Evolutionary conservation across 2,329 filamentous ascomycete species (phyloP).

Genomic region (Paradendryphiella salina): DNA sequence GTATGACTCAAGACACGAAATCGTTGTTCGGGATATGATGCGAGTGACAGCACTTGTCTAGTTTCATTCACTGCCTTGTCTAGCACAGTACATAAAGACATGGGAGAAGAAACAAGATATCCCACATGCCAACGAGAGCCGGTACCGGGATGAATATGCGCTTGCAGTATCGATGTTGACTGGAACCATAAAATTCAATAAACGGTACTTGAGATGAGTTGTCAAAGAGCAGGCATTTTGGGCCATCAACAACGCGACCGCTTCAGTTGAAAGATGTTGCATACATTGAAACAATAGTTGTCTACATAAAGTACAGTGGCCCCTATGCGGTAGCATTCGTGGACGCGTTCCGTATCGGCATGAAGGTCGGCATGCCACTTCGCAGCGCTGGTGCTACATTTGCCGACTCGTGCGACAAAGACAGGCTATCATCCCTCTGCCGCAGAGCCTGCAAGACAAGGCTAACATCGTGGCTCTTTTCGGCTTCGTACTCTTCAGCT

Average conservation of each 20-base stretch:
- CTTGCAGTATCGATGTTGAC: too few relatives aligned
- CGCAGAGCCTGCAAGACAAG: conserved; percentile 18
- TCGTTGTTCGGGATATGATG: too few relatives aligned
- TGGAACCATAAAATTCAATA: too few relatives aligned
- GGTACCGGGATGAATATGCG: too few relatives aligned
- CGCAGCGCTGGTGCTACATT: conserved; percentile 1
- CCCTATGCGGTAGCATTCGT: conserved; percentile 20
- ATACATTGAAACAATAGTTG: not conserved
- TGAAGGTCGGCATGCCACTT: conserved; percentile 11
- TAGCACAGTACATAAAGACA: too few relatives aligned
- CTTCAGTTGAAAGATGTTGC: not conserved
- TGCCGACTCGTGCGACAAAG: not conserved
- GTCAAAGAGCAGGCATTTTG: not conserved
- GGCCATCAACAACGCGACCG: too few relatives aligned
- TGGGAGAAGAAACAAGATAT: too few relatives aligned
- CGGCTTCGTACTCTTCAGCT: conserved; percentile 26
- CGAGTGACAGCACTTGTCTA: too few relatives aligned
- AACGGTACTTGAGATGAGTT: too few relatives aligned
- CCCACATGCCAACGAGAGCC: too few relatives aligned
- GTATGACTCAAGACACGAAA: too few relatives aligned
- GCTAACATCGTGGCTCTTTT: conserved; percentile 24
- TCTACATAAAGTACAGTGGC: conserved; percentile 9
- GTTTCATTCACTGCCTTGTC: too few relatives aligned
- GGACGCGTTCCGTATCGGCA: conserved; percentile 27
- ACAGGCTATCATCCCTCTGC: not conserved